Evolutionary conservation across 768 basidiomycete genomes (phyloP).

Genomic region (Boletus rex-veris): DNA sequence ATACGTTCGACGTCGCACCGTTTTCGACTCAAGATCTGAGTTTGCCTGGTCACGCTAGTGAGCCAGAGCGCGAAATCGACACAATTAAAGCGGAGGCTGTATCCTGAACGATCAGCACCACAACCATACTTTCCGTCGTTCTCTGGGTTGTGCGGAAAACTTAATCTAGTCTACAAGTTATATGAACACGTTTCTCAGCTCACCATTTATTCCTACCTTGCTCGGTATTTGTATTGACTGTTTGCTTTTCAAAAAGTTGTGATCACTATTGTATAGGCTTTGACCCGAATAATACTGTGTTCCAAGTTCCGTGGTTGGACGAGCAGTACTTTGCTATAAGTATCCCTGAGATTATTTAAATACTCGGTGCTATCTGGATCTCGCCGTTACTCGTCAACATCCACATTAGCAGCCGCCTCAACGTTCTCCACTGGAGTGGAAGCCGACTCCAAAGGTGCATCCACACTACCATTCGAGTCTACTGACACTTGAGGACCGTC

Average conservation of each 20-base stretch:
- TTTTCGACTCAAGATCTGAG: slow-evolving; percentile 67
- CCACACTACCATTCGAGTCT: slow-evolving; percentile 38
- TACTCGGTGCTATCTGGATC: slow-evolving; percentile 4
- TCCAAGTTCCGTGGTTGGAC: slow-evolving; percentile 13
- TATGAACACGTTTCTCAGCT: slow-evolving; percentile 30
- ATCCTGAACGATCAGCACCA: slow-evolving; percentile 26
- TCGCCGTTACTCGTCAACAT: slow-evolving; percentile 29
- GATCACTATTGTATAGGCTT: slow-evolving; percentile 35
- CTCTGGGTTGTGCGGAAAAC: slow-evolving; percentile 26
- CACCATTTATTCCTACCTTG: slow-evolving; percentile 39
- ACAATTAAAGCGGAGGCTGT: slow-evolving; percentile 63
- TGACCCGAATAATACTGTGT: slow-evolving; percentile 30
- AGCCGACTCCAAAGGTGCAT: slow-evolving; percentile 43
- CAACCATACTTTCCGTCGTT: slow-evolving; percentile 23
- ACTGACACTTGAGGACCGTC: slow-evolving; percentile 28
- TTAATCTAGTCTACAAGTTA: slow-evolving; percentile 31
- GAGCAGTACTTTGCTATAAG: slow-evolving; percentile 16
- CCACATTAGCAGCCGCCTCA: slow-evolving; percentile 40
- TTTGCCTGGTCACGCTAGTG: slow-evolving; percentile 52
- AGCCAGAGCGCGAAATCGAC: slow-evolving; percentile 62
- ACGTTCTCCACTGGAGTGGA: slow-evolving; percentile 42
- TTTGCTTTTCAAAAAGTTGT: slow-evolving; percentile 34
- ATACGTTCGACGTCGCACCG: slow-evolving; percentile 66
- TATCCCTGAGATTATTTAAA: slow-evolving; percentile 15
- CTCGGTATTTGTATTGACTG: slow-evolving; percentile 36